Evolutionary conservation across 1,139 yeast species (phyloP), one percentile per base, ranked within the genome.

Genomic region (Citeromyces hawaiiensis): DNA sequence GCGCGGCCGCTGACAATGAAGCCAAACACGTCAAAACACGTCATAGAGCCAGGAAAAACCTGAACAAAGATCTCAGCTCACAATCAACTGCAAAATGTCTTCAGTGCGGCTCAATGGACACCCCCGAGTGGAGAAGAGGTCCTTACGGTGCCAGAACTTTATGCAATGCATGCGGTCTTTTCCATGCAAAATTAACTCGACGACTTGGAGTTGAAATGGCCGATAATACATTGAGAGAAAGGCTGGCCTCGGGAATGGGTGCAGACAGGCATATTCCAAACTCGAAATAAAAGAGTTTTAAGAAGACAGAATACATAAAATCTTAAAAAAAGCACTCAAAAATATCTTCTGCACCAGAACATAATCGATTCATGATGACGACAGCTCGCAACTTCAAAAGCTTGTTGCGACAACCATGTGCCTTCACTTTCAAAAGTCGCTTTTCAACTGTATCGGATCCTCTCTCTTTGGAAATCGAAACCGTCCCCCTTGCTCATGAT

Each of bases 81-180:
- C 5, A 30, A 16, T 16, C 16, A 4, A 9, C 15, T 7, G 34
- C 37, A 16, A 53, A 16, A 32, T 79, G 87, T 53, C 70, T 68
- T 43, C 74, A 81, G 46, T 86, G 96, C 56, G 83, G 81, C 16
- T 77, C 83, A n/a, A 70, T 73, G 2, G 85, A 79, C 44, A 85
- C 96, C 1, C 94, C 95, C 1, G 95, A 86, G 60, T 86, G 96
- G 95, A 66, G 95, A 47, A 68, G 87, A 42, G 95, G 95, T 0
- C 95, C 95, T 2, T 73, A 76, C 45, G 96, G 95, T 0, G 82
- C 81, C 11, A 66, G 93, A 39, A 83, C 94, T 0, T 63, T 86
- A 43, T 86, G 95, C 58, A 86, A 86, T 56, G 94, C 95, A 0
- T 86, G 96, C 60, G 96, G 96, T 0, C 64, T 86, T 39, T 83